Percentiles rank a stretch among this genome's conserved stretches.
phyloP scores from a whole-genome alignment of 2,329 filamentous ascomycete species.

The Colletotrichum graminicola region DNA sequence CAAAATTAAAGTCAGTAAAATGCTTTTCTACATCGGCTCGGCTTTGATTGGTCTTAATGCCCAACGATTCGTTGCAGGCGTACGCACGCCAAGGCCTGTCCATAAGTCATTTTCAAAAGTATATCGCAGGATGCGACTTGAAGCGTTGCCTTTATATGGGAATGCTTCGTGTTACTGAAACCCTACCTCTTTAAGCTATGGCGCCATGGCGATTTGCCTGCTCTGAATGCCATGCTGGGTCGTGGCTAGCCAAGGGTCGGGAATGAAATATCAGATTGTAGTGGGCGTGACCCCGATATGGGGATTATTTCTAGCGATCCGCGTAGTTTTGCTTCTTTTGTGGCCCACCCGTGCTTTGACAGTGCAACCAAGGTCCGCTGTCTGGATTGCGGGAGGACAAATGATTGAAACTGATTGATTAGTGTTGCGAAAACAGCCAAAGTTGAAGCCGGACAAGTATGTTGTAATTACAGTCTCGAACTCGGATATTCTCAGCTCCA shows the following conservation, averaged over 20 bases:
- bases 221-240: not conserved
- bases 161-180: not conserved
- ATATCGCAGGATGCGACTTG: fast-evolving
- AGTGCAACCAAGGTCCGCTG: not conserved
- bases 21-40: not conserved
- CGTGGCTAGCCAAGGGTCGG: not conserved
- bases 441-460: no score
- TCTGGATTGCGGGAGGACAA: not conserved
- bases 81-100: not conserved
- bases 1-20: not conserved
- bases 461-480: no score
- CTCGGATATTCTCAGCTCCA: no score
- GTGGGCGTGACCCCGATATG: not conserved
- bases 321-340: not conserved
- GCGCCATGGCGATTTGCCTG: not conserved
- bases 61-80: not conserved
- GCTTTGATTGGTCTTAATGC: not conserved
- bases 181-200: not conserved
- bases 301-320: not conserved
- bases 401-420: no score
- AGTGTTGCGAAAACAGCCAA: no score
- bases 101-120: not conserved
- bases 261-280: not conserved
- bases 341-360: not conserved
- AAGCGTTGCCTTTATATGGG: not conserved